Conservation (phyloP, 2,329 filamentous ascomycete species). For the Scytalidium sp. region DNA sequence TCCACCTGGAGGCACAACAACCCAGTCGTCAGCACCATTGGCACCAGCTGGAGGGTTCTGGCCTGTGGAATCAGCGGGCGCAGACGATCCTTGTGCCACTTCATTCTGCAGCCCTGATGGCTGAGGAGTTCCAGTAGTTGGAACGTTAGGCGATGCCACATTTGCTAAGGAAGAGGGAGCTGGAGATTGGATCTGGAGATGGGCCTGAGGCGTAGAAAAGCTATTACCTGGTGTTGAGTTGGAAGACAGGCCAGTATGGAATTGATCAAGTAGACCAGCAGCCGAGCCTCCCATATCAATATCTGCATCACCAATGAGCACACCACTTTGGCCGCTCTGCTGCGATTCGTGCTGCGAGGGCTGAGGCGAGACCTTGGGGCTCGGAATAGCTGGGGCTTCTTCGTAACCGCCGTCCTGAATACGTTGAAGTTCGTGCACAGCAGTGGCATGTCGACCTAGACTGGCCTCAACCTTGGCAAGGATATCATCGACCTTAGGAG, state of each 20-base stretch:
- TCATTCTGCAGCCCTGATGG: conserved; percentile 3
- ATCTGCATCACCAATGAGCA: conserved; percentile 57
- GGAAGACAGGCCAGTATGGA: conserved; percentile 59
- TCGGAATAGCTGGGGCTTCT: conserved; percentile 40
- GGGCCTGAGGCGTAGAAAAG: conserved; percentile 58
- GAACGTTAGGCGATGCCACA: conserved; percentile 41
- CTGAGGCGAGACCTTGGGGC: conserved; percentile 43
- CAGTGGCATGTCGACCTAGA: conserved; percentile 63
- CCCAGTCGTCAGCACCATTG: conserved; percentile 65
- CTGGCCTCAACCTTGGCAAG: conserved; percentile 70
- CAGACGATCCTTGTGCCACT: neutral
- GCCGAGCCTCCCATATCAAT: conserved; percentile 63
- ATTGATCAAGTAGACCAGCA: conserved; percentile 65
- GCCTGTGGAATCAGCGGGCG: neutral
- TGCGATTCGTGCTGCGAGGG: conserved; percentile 54
- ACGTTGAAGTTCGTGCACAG: conserved; percentile 63
- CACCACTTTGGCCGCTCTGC: conserved; percentile 46
- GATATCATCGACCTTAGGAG: conserved; percentile 64
- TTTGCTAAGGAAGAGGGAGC: conserved; percentile 53
- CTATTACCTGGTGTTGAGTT: conserved; percentile 59
- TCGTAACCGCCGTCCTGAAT: conserved; percentile 76
- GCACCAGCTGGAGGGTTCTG: conserved; percentile 28
- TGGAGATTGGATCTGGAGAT: conserved; percentile 55
- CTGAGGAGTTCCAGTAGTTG: conserved; percentile 17
- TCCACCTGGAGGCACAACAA: conserved; percentile 67